Conservation (phyloP, 2,329 filamentous ascomycete genomes). For the Talaromyces sp. region DNA sequence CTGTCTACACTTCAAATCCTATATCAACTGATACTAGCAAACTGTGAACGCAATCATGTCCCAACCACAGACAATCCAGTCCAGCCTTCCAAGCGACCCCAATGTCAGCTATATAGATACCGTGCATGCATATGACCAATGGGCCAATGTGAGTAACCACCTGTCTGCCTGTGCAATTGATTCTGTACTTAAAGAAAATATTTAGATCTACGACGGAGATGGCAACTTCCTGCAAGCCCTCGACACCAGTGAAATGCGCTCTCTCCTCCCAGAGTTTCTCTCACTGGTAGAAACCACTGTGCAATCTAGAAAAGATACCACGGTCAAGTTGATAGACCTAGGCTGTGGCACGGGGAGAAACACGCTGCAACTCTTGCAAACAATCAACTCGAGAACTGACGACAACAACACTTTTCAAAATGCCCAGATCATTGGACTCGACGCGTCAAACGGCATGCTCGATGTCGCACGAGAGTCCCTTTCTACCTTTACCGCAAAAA, state of each 20-base stretch:
- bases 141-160: slow-evolving; percentile 26
- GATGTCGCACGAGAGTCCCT: slow-evolving; percentile 44
- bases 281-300: neutral
- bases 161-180: neutral
- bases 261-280: slow-evolving; percentile 48
- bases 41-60: slow-evolving; percentile 4
- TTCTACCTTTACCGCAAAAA: neutral
- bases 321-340: slow-evolving; percentile 51
- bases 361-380: slow-evolving; percentile 46
- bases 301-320: neutral
- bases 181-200: neutral
- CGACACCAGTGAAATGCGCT: slow-evolving; percentile 53
- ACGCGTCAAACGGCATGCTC: slow-evolving; percentile 56
- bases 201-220: slow-evolving; percentile 57
- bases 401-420: slow-evolving; percentile 3
- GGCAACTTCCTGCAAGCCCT: slow-evolving; percentile 62
- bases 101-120: slow-evolving; percentile 26
- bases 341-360: slow-evolving; percentile 64
- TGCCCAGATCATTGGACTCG: slow-evolving; percentile 48
- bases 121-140: slow-evolving; percentile 33
- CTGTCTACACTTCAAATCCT: too few species aligned
- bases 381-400: neutral
- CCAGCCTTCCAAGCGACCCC: neutral
- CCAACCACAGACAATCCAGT: slow-evolving; percentile 8
- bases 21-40: neutral